phyloP scores from a whole-genome alignment of 192 early-diverging fungal species.

The Chytriomyces sp. region DNA sequence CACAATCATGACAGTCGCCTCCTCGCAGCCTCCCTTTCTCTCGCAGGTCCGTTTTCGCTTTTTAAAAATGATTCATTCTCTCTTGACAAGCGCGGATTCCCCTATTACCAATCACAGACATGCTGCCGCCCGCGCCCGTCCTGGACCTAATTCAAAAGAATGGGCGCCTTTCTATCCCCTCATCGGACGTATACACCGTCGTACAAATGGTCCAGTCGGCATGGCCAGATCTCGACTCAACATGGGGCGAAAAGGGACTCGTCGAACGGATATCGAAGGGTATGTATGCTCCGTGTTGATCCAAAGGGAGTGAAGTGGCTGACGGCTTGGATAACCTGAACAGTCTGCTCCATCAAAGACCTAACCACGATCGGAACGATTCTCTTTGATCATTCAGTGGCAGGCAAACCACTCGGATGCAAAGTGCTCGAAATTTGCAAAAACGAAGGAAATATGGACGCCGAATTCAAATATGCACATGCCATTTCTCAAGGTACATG shows the following conservation, averaged over 20 bases:
- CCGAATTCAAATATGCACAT: constrained; percentile 38
- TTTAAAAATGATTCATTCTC: too few species aligned
- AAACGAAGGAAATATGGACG: constrained; percentile 30
- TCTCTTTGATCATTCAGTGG: constrained; percentile 7
- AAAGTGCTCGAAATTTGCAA: constrained; percentile 21
- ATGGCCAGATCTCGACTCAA: neutral
- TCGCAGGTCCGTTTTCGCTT: too few species aligned
- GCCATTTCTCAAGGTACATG: constrained; percentile 10
- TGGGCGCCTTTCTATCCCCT: neutral
- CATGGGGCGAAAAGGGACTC: neutral
- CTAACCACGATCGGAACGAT: constrained; percentile 16
- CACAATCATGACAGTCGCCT: too few species aligned
- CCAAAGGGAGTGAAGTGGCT: too few species aligned
- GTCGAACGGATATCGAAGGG: neutral
- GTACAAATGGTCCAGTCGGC: neutral
- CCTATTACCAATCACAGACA: neutral
- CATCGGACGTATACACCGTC: neutral
- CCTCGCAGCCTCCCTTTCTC: too few species aligned
- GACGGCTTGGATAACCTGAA: too few species aligned
- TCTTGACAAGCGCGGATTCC: too few species aligned
- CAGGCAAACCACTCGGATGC: constrained; percentile 19
- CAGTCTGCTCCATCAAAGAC: constrained; percentile 21
- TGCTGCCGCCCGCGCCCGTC: constrained; percentile 18
- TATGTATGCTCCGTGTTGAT: neutral
- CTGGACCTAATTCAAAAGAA: constrained; percentile 21